A percentile compares a stretch with the other conserved stretches of the same genome.
These are phyloP conservation scores for Protostelium mycophagum DNA, from an alignment of 78 protist genomes.

Conservation along the genomic window DNA sequence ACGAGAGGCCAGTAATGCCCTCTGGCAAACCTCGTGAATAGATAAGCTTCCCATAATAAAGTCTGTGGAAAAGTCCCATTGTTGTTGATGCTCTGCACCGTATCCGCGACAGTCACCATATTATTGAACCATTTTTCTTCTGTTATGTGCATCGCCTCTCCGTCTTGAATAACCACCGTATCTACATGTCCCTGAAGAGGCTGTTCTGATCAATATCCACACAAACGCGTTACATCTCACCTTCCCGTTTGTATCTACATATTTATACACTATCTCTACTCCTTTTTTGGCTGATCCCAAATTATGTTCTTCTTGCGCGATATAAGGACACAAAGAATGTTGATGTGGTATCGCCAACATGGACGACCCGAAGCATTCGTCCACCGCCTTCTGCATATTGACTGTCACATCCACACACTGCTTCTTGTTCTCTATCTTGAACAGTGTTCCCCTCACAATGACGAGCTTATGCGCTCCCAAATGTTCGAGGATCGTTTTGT, in stretches of 20 bases:
- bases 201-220: no score
- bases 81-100: background rate
- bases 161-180: background rate
- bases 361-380: background rate
- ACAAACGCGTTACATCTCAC: no score
- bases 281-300: background rate
- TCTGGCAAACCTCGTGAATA: background rate
- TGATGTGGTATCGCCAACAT: background rate
- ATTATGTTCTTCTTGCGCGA: background rate
- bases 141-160: background rate
- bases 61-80: background rate
- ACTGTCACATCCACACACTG: background rate
- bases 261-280: background rate
- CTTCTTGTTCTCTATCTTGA: background rate
- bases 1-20: background rate
- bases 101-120: background rate
- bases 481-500: background rate
- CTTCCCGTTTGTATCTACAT: background rate
- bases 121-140: background rate
- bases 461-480: background rate
- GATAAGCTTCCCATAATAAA: background rate
- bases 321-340: background rate
- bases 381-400: background rate
- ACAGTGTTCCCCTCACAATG: background rate
- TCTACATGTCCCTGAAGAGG: no score